Evolutionary conservation across 164 flowering plant species (phyloP).

Genomic region (Kalanchoe fedtschenkoi): DNA sequence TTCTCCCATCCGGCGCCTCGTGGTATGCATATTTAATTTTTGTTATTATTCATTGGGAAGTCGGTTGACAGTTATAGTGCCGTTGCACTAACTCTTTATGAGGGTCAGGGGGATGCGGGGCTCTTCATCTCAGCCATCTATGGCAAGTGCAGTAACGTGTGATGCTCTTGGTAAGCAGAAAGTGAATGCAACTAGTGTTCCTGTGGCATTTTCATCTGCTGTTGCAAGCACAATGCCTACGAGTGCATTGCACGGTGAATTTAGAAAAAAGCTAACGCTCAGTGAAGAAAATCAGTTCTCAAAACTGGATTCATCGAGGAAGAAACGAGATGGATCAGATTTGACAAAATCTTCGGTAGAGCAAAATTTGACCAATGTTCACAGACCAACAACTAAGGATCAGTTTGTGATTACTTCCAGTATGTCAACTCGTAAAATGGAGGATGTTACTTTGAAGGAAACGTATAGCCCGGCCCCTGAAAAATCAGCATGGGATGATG

Average conservation of each 20-base stretch:
- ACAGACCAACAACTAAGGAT: neutral
- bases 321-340: neutral
- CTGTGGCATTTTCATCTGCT: constrained; percentile 22
- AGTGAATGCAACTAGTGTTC: constrained; percentile 23
- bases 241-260: constrained; percentile 26
- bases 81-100: neutral
- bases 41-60: neutral
- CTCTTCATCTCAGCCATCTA: constrained; percentile 28
- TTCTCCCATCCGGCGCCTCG: constrained; percentile 80
- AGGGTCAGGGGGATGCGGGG: constrained; percentile 61
- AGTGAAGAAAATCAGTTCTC: constrained; percentile 22
- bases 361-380: neutral
- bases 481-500: constrained; percentile 10
- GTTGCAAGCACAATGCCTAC: constrained; percentile 22
- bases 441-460: neutral
- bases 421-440: neutral
- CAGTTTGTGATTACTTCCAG: neutral
- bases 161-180: constrained; percentile 41
- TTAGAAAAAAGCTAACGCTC: constrained; percentile 21
- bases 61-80: neutral
- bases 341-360: neutral
- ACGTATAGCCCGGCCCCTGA: constrained; percentile 10
- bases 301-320: constrained; percentile 15
- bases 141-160: constrained; percentile 19
- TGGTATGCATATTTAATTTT: constrained; percentile 38